A percentile compares a stretch with the other conserved stretches of the same genome.
phyloP scores from a whole-genome alignment of 768 basidiomycete genomes.

The Tubosaeta sp. region DNA sequence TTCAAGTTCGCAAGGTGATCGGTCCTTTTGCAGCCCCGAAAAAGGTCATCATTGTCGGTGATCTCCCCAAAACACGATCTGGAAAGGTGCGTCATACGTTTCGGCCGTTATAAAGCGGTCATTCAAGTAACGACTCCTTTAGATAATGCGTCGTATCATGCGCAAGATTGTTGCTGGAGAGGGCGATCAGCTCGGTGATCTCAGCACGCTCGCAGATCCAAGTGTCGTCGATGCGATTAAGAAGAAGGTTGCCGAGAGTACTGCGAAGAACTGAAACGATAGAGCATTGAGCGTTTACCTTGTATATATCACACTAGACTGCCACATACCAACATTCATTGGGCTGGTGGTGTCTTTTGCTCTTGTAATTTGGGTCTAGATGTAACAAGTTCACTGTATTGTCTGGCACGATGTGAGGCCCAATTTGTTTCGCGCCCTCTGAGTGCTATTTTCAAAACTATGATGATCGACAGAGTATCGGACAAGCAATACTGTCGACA shows the following conservation, averaged over 20 bases:
- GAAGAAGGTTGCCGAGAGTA: slow-evolving; percentile 59
- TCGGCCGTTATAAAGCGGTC: not conserved
- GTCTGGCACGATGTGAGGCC: no score
- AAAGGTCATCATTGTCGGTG: slow-evolving; percentile 77
- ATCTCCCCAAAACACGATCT: slow-evolving; percentile 91
- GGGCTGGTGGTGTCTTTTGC: not conserved
- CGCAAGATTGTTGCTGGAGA: slow-evolving; percentile 95
- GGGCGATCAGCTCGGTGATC: slow-evolving; percentile 92
- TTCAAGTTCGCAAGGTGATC: slow-evolving; percentile 96
- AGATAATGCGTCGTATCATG: slow-evolving; percentile 95
- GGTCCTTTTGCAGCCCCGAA: slow-evolving; percentile 98
- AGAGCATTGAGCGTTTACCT: not conserved
- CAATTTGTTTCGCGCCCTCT: no score
- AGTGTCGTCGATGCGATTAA: slow-evolving; percentile 81
- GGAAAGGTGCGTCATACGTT: slow-evolving; percentile 60
- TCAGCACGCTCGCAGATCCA: slow-evolving; percentile 91
- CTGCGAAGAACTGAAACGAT: slow-evolving; percentile 14
- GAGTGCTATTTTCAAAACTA: no score
- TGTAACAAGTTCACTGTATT: not conserved
- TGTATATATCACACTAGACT: slow-evolving; percentile 1
- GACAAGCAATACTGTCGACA: no score
- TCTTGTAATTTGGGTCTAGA: not conserved
- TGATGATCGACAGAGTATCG: no score
- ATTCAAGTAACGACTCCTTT: not conserved
- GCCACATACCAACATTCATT: not conserved